A percentile compares a stretch with the other conserved stretches of the same genome.
Evolutionary conservation across 345 rosid species (phyloP).

Genomic region (Laguncularia racemosa): DNA sequence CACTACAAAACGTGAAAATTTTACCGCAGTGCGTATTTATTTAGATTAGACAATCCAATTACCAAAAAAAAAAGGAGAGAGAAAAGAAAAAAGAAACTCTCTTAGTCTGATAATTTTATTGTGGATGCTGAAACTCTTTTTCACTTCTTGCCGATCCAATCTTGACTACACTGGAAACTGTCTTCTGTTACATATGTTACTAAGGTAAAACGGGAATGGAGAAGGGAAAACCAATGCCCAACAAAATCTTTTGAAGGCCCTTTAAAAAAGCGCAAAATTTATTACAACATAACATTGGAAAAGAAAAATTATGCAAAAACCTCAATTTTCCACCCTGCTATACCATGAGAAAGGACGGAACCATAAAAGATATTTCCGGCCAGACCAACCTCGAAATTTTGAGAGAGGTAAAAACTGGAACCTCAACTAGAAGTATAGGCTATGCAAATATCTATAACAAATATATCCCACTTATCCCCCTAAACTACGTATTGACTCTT

Average conservation of each 20-base stretch:
- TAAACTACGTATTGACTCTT: constrained; percentile 21
- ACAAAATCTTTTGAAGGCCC: not conserved
- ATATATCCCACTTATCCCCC: constrained; percentile 6
- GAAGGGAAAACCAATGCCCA: not conserved
- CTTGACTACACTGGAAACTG: too few relatives aligned
- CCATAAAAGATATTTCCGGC: constrained; percentile 16
- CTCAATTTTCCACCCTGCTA: too few relatives aligned
- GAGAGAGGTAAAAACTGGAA: constrained; percentile 55
- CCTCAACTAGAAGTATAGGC: constrained; percentile 40
- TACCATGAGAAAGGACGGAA: constrained; percentile 8
- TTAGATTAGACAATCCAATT: too few relatives aligned
- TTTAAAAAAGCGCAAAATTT: constrained; percentile 11
- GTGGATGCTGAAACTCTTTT: too few relatives aligned
- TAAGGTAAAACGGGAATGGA: not conserved
- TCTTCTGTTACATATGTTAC: too few relatives aligned
- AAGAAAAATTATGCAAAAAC: constrained; percentile 7
- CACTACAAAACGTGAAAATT: too few relatives aligned
- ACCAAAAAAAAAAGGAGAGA: too few relatives aligned
- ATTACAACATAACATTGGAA: constrained; percentile 26
- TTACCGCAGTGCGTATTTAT: too few relatives aligned
- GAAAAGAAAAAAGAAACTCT: too few relatives aligned
- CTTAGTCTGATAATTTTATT: too few relatives aligned
- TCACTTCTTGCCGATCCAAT: too few relatives aligned
- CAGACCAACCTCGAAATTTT: constrained; percentile 20
- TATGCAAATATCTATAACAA: constrained; percentile 33